A percentile compares a stretch with the other conserved stretches of the same genome.
Evolutionary conservation across 345 rosid species (phyloP).

Genomic region (Citrus maxima): DNA sequence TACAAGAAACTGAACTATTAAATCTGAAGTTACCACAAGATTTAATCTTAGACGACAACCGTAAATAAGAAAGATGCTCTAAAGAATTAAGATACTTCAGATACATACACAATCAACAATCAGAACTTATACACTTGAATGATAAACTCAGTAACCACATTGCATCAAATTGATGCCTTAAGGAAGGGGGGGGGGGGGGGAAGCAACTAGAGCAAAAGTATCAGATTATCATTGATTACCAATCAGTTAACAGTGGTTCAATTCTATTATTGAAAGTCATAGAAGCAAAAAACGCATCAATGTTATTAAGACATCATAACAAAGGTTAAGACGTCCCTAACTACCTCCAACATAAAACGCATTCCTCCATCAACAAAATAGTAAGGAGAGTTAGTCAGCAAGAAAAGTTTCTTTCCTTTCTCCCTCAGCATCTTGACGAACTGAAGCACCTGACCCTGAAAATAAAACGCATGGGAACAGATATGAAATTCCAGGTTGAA

Average conservation of each 20-base stretch:
- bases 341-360: conserved; percentile 89
- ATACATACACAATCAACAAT: neutral
- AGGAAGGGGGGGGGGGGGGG: too few species aligned
- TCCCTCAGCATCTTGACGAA: conserved; percentile 77
- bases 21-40: neutral
- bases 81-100: neutral
- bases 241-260: neutral
- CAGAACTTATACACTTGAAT: neutral
- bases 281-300: neutral
- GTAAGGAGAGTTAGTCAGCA: conserved; percentile 92
- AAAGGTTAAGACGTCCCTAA: conserved; percentile 1
- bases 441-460: conserved; percentile 58
- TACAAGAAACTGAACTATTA: neutral
- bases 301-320: neutral
- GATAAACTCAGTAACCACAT: neutral
- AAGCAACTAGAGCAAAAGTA: neutral
- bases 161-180: neutral
- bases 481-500: conserved; percentile 7
- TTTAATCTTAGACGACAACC: neutral
- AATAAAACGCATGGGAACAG: conserved; percentile 11
- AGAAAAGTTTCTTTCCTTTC: conserved; percentile 90
- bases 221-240: neutral
- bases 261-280: neutral
- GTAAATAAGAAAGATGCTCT: neutral
- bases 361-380: conserved; percentile 97